Evolutionary conservation across 2,329 filamentous ascomycete species (phyloP), one percentile per base, ranked within the genome.

Genomic region (Hysterium pulicare): DNA sequence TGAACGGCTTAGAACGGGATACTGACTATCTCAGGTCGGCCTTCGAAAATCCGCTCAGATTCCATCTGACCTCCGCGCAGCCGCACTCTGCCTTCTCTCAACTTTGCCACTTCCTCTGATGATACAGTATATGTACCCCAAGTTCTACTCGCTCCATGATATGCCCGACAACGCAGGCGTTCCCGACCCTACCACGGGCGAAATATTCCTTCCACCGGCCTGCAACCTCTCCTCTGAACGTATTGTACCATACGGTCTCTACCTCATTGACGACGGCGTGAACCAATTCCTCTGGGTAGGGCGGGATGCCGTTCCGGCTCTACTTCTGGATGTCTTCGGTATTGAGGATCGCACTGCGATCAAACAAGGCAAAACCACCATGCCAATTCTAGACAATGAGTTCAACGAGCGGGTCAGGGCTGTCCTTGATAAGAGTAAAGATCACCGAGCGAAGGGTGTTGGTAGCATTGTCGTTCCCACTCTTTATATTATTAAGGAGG

Each of bases 201-300:
- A 94, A 59, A 96, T 95, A 50, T 78, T 88, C 38, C 82, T 98
- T 41, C 93, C 93, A 19, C 88, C 87, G 4, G 77, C 87, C 0
- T 57, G 88, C 58, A 96, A 96, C 66, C 77, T 97, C 44, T 90
- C 89, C 3, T 95, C 90, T 1, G 89, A 91, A 66, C 82, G 86
- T 35, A 79, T 98, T 38, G 87, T 89, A 3, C 81, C 90, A 1
- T 95, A 94, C 61, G 93, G 93, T 21, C 74, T 98, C 15, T 98
- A 98, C 68, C 79, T 98, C 44, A 93, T 98, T 57, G 93, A 98
- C 58, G 93, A 98, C 60, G 90, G 90, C 2, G 91, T 96, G 69
- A 96, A 89, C 5, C 93, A 98, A 66, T 98, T 98, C 77, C 71
- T 98, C 36, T 98, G 93, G 93, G 79, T 97, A 16, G 93, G 93